These are phyloP conservation scores for Candida verbasci DNA, from an alignment of 805 yeast species.

Conservation along the genomic window DNA sequence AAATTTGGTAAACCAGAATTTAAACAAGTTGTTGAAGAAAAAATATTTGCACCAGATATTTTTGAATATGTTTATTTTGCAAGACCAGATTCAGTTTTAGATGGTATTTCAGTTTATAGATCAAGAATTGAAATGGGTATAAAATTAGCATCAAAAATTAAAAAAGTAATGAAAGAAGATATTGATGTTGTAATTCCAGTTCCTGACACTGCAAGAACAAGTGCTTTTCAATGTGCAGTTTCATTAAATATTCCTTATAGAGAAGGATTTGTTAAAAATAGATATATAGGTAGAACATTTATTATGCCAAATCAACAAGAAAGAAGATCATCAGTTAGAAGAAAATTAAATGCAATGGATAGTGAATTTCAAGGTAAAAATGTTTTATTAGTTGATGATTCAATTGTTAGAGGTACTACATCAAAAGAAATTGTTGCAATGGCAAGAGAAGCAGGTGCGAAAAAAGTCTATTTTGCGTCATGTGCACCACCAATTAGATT, in stretches of 20 bases:
- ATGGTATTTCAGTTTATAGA: conserved; percentile 94
- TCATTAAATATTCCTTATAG: conserved; percentile 78
- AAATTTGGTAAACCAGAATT: conserved; percentile 67
- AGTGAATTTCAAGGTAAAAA: conserved; percentile 81
- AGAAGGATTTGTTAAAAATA: conserved; percentile 95
- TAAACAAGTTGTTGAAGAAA: conserved; percentile 76
- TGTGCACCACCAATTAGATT: conserved; percentile 97
- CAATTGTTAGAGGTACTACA: conserved; percentile 97
- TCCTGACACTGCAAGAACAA: conserved; percentile 96
- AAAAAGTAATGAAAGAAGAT: conserved; percentile 32
- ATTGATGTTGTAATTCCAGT: conserved; percentile 97
- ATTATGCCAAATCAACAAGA: conserved; percentile 98
- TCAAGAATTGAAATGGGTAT: conserved; percentile 93
- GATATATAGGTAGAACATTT: conserved; percentile 96
- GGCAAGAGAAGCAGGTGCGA: conserved; percentile 99
- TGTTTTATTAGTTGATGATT: conserved; percentile 91
- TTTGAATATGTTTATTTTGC: conserved; percentile 98
- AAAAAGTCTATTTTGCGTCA: conserved; percentile 89
- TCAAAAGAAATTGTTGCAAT: conserved; percentile 92
- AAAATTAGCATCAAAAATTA: conserved; percentile 73
- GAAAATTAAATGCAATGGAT: conserved; percentile 94
- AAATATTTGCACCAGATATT: conserved; percentile 86
- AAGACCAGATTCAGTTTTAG: conserved; percentile 92
- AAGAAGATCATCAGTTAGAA: conserved; percentile 87
- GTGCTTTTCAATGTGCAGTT: conserved; percentile 90